Evolutionary conservation across 116 monocot genomes (phyloP).

Genomic region (Papilionanthe hybrid): DNA sequence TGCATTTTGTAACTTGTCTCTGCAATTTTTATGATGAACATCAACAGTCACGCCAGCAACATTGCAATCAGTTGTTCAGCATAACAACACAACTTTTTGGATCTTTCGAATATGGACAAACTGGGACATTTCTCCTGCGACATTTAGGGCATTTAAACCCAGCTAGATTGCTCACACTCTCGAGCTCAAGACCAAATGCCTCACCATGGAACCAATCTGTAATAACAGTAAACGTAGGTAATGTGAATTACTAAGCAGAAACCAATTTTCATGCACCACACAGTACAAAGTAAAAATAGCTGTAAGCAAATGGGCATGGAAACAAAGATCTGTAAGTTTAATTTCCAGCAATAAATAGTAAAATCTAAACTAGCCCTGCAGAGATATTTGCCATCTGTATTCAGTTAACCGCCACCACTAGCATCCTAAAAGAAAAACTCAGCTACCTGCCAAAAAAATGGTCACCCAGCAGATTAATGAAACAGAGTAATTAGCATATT

Average conservation of each 20-base stretch:
- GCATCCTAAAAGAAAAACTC: background rate
- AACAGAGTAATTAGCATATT: background rate
- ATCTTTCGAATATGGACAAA: slow-evolving; percentile 32
- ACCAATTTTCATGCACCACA: background rate
- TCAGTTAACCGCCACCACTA: background rate
- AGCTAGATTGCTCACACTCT: slow-evolving; percentile 49
- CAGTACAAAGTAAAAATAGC: background rate
- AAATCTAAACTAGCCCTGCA: background rate
- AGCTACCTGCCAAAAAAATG: background rate
- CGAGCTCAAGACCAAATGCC: slow-evolving; percentile 41
- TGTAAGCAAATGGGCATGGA: background rate
- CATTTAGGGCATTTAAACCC: slow-evolving; percentile 72
- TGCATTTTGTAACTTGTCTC: background rate
- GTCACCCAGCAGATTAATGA: background rate
- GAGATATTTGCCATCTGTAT: slow-evolving; percentile 1
- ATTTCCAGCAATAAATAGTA: background rate
- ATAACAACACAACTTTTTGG: background rate
- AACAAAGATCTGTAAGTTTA: background rate
- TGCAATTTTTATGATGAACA: slow-evolving; percentile 2
- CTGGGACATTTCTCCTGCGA: slow-evolving; percentile 29
- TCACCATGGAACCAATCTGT: slow-evolving; percentile 86
- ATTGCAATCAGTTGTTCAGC: background rate
- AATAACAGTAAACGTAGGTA: slow-evolving; percentile 13
- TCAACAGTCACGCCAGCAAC: background rate
- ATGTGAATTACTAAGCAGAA: background rate